phyloP scores from a whole-genome alignment of 2,329 filamentous ascomycete genomes.

The Talaromyces sp. region DNA sequence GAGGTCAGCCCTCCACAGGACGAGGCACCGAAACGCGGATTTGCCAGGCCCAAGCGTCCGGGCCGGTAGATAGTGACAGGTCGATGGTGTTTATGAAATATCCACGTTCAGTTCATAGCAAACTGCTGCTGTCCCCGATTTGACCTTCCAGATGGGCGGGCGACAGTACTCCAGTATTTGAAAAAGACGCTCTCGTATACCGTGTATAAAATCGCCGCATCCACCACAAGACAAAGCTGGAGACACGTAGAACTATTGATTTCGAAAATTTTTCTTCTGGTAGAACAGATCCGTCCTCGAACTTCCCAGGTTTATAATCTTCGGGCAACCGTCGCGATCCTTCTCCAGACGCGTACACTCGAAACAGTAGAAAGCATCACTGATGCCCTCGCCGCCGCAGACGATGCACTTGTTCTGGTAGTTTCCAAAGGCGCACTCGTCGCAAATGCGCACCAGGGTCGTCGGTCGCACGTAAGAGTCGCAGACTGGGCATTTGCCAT shows the following conservation, averaged over 20 bases:
- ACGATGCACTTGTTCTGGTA: constrained; percentile 99
- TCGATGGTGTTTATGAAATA: background rate
- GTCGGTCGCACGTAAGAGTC: constrained; percentile 98
- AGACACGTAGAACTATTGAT: constrained; percentile 28
- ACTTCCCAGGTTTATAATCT: constrained; percentile 98
- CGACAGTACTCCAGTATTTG: background rate
- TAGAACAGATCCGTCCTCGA: constrained; percentile 87
- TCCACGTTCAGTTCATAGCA: background rate
- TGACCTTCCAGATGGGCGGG: background rate
- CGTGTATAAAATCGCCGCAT: background rate
- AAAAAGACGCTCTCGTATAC: background rate
- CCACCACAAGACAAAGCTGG: background rate
- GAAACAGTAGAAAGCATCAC: constrained; percentile 98
- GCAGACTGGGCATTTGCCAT: constrained; percentile 98
- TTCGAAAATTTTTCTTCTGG: constrained; percentile 60
- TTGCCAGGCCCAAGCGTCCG: constrained; percentile 60
- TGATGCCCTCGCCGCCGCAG: constrained; percentile 96
- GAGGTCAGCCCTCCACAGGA: constrained; percentile 50
- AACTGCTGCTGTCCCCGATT: background rate
- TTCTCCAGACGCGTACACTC: constrained; percentile 97
- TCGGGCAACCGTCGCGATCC: constrained; percentile 93
- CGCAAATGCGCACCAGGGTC: constrained; percentile 95
- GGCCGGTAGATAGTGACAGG: constrained; percentile 38
- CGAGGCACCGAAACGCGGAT: constrained; percentile 46
- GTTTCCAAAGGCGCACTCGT: constrained; percentile 99